These are phyloP conservation scores for Mycosarcoma maydis DNA, from an alignment of 1,284 basidiomycete genomes.

Conservation along the genomic window DNA sequence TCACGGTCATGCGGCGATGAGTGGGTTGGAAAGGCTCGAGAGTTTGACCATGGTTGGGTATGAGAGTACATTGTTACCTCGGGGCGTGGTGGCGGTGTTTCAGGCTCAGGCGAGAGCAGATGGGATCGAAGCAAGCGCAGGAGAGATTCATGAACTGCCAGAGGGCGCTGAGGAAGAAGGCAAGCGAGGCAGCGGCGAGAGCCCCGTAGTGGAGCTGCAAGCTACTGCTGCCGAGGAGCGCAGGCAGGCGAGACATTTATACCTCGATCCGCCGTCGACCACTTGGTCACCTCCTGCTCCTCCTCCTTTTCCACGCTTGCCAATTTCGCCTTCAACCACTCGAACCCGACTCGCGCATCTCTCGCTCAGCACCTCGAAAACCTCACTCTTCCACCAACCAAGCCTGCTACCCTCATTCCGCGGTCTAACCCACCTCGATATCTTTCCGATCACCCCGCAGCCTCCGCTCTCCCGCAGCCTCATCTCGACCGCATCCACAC, in stretches of 20 bases:
- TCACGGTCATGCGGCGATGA: slow-evolving; percentile 23
- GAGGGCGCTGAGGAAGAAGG: neutral
- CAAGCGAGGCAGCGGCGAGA: neutral
- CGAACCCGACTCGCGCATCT: slow-evolving; percentile 19
- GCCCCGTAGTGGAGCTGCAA: slow-evolving; percentile 10
- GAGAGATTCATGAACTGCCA: neutral
- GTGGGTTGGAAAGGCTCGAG: slow-evolving; percentile 16
- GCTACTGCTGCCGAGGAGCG: neutral
- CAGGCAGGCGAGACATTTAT: slow-evolving; percentile 12
- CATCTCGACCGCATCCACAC: slow-evolving; percentile 8
- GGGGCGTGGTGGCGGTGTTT: slow-evolving; percentile 14
- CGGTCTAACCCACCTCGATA: slow-evolving; percentile 23
- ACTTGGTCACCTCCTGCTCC: neutral
- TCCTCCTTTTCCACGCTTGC: neutral
- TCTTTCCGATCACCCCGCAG: slow-evolving; percentile 39
- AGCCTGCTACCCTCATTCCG: slow-evolving; percentile 6
- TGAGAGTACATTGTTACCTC: slow-evolving; percentile 35
- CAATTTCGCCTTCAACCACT: neutral
- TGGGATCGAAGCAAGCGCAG: neutral
- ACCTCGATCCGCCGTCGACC: slow-evolving; percentile 11
- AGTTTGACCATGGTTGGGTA: slow-evolving; percentile 30
- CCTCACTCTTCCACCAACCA: slow-evolving; percentile 28
- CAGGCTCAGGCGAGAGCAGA: neutral
- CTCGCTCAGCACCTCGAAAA: slow-evolving; percentile 31
- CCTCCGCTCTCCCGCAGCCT: slow-evolving; percentile 16